Conservation (phyloP, 192 early-diverging fungal genomes). For the Linnemannia zychae region DNA sequence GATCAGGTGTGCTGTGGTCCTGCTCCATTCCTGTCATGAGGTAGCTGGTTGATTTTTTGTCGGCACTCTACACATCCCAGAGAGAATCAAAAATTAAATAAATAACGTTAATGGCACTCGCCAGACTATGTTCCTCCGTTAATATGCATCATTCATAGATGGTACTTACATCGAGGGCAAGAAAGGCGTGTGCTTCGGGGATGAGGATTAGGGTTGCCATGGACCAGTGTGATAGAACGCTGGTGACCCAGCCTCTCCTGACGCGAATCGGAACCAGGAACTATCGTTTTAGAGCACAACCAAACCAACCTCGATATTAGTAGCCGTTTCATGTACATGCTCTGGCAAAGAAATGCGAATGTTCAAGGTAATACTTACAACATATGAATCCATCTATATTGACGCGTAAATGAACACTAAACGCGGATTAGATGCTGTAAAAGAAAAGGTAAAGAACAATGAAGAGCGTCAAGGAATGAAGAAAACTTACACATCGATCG, state of each 20-base stretch:
- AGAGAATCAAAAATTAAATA: too few species aligned
- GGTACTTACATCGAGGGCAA: conserved; percentile 32
- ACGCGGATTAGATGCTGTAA: neutral
- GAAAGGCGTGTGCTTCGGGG: conserved; percentile 36
- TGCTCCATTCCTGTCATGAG: conserved; percentile 28
- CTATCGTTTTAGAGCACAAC: conserved; percentile 3
- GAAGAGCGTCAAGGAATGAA: too few species aligned
- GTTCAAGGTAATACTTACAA: neutral
- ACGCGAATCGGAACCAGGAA: conserved; percentile 32
- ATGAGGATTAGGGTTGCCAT: conserved; percentile 35
- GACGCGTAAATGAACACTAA: neutral
- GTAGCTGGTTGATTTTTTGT: conserved; percentile 23
- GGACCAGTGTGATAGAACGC: conserved; percentile 34
- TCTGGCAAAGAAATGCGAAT: neutral
- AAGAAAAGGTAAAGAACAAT: neutral
- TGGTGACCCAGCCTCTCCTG: neutral
- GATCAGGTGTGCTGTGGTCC: neutral
- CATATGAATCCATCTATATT: conserved; percentile 18
- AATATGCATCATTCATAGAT: neutral
- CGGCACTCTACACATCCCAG: conserved; percentile 11
- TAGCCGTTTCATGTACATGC: too few species aligned
- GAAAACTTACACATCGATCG: neutral
- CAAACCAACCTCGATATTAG: too few species aligned
- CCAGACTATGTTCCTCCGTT: too few species aligned
- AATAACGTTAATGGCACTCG: too few species aligned